These are phyloP conservation scores for Pseudonectria buxi DNA, from an alignment of 2,329 filamentous ascomycete genomes.

Conservation along the genomic window DNA sequence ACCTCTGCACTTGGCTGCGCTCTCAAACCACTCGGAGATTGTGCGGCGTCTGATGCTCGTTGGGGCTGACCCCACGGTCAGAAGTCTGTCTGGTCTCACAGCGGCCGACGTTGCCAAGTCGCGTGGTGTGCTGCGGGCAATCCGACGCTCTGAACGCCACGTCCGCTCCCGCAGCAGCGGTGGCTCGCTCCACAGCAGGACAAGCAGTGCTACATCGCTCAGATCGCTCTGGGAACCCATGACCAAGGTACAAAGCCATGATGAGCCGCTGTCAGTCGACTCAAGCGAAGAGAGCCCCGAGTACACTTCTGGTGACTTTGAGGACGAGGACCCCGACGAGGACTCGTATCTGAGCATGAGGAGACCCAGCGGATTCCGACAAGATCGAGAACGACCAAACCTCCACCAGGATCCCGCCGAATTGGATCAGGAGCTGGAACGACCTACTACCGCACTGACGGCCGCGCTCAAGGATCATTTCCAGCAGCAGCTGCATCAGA, in stretches of 20 bases:
- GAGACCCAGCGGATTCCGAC: slow-evolving; percentile 21
- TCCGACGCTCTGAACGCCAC: slow-evolving; percentile 55
- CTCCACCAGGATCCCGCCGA: slow-evolving; percentile 32
- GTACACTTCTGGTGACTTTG: slow-evolving; percentile 39
- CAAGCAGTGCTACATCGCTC: slow-evolving; percentile 61
- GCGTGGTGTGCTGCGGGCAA: slow-evolving; percentile 54
- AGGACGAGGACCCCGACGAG: slow-evolving; percentile 35
- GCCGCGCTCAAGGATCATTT: slow-evolving; percentile 68
- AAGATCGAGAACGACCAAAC: slow-evolving; percentile 27
- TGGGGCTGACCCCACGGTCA: slow-evolving; percentile 64
- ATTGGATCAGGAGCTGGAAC: slow-evolving; percentile 32
- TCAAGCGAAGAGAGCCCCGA: slow-evolving; percentile 37
- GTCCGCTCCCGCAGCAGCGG: slow-evolving; percentile 64
- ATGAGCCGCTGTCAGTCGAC: slow-evolving; percentile 34
- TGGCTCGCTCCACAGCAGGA: slow-evolving; percentile 51
- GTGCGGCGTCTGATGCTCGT: slow-evolving; percentile 66
- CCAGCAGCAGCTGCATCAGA: slow-evolving; percentile 65
- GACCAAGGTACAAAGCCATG: slow-evolving; percentile 25
- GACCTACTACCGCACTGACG: slow-evolving; percentile 56
- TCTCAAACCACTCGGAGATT: slow-evolving; percentile 70
- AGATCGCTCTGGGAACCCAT: slow-evolving; percentile 59
- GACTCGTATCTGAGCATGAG: slow-evolving; percentile 30
- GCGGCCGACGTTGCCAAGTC: slow-evolving; percentile 66
- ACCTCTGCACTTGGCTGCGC: slow-evolving; percentile 72
- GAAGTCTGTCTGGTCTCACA: slow-evolving; percentile 63